phyloP scores from a whole-genome alignment of 257 asterid genomes.

The Solanum chilense region DNA sequence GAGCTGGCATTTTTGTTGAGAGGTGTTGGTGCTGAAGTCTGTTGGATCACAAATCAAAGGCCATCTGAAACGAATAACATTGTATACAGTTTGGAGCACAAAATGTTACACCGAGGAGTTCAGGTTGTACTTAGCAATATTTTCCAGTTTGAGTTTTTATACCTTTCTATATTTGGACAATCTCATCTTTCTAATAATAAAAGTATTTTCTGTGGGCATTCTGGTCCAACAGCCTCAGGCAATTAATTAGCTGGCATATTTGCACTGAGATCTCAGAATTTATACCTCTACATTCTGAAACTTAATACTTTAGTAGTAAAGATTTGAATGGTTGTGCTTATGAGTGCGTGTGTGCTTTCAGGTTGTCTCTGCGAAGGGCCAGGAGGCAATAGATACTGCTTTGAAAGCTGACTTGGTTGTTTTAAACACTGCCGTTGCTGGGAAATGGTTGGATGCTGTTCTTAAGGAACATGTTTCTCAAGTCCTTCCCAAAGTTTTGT shows the following conservation, averaged over 20 bases:
- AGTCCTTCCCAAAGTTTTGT: conserved; percentile 91
- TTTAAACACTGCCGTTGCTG: conserved; percentile 93
- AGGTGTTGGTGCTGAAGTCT: conserved; percentile 4
- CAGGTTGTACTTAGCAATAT: neutral
- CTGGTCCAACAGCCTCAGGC: neutral
- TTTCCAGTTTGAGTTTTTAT: neutral
- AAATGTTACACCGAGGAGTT: conserved; percentile 7
- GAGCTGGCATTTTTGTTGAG: neutral
- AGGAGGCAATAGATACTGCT: conserved; percentile 69
- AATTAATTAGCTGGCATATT: neutral
- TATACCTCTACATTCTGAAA: neutral
- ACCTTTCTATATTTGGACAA: neutral
- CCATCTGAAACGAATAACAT: conserved; percentile 3
- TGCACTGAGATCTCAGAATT: neutral
- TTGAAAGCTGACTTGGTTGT: conserved; percentile 76
- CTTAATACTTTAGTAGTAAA: neutral
- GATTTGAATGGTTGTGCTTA: neutral
- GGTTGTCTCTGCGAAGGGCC: conserved; percentile 71
- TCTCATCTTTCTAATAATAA: neutral
- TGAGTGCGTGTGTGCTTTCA: conserved; percentile 11
- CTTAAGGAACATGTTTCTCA: conserved; percentile 59
- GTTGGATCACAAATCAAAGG: conserved; percentile 1
- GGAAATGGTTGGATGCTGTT: conserved; percentile 95
- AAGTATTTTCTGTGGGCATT: neutral
- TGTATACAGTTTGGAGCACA: conserved; percentile 26